Evolutionary conservation across 2,329 filamentous ascomycete species (phyloP), one percentile per base, ranked within the genome.

Genomic region (Colletotrichum sp.): DNA sequence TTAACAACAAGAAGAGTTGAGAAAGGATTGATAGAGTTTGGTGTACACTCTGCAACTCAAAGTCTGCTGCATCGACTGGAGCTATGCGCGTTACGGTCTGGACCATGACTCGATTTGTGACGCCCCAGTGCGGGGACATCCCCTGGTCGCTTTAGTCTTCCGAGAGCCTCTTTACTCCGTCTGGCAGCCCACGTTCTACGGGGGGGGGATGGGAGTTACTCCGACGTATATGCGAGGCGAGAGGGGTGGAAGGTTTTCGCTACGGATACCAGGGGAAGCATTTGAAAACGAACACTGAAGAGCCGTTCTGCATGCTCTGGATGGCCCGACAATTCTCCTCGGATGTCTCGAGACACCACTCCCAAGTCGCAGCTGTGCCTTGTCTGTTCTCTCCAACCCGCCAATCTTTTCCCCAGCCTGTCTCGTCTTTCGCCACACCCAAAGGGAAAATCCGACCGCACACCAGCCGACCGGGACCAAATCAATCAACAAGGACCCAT

Each of bases 311-410:
- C 34, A 36, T 43, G 36, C 16, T 48, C 43, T 52, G 43, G 5
- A 21, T 52, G 43, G n/a, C 60, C 75, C 75, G 75, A 72, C 36
- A 63, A 68, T 72, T 75, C 64, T 77, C 75, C 72, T 77, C 72
- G 72, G 75, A 77, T 52, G 32, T 48, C 55, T 32, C 64, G 21
- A 36, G 28, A 32, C 30, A 32, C 26, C 59, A 36, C 28, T 12
- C 59, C 6, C 39, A n/a, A 43, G 39, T n/a, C 43, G 43, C 43
- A 52, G 43, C 43, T 52, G 43, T 52, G 43, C 43, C 43, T 52
- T 52, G 28, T 61, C 43, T 18, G 15, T 28, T 36, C 39, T 21
- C 43, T 34, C 52, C 55, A 52, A 32, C 16, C 28, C n/a, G 30
- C 26, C 43, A 36, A 24, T 48, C 16, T 48, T 32, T 21, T 57